Evolutionary conservation across 2,329 filamentous ascomycete species (phyloP).

Genomic region (Lasiodiplodia theobromae): DNA sequence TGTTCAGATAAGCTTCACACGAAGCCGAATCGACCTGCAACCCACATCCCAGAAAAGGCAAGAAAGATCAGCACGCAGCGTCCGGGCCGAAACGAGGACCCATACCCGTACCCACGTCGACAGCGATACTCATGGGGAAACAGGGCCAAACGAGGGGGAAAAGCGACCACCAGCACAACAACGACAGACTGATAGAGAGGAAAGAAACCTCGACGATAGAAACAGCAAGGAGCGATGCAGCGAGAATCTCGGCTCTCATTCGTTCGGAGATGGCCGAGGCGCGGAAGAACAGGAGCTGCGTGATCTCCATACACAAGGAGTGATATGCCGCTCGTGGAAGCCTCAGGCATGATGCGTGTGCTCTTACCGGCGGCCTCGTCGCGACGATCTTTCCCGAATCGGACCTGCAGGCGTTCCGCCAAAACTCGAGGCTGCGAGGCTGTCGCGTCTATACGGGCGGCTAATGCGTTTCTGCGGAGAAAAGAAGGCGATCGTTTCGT

Average conservation of each 20-base stretch:
- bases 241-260: too few relatives aligned
- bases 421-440: neutral
- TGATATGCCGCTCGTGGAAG: neutral
- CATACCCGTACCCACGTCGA: neutral
- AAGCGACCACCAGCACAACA: too few relatives aligned
- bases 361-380: neutral
- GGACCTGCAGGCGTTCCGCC: neutral
- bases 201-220: neutral
- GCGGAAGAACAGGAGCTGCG: too few relatives aligned
- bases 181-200: too few relatives aligned
- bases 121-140: too few relatives aligned
- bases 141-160: too few relatives aligned
- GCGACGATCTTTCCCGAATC: neutral
- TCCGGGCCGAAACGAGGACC: neutral
- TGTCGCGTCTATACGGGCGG: neutral
- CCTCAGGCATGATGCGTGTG: neutral
- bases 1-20: constrained; percentile 3
- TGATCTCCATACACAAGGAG: neutral
- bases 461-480: neutral
- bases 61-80: neutral
- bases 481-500: neutral
- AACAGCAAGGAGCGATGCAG: neutral
- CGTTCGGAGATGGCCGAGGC: too few relatives aligned
- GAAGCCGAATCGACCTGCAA: constrained; percentile 8
- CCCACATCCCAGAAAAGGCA: too few relatives aligned